Evolutionary conservation across 305 asterid genomes (phyloP).

Genomic region (Lippia alba): DNA sequence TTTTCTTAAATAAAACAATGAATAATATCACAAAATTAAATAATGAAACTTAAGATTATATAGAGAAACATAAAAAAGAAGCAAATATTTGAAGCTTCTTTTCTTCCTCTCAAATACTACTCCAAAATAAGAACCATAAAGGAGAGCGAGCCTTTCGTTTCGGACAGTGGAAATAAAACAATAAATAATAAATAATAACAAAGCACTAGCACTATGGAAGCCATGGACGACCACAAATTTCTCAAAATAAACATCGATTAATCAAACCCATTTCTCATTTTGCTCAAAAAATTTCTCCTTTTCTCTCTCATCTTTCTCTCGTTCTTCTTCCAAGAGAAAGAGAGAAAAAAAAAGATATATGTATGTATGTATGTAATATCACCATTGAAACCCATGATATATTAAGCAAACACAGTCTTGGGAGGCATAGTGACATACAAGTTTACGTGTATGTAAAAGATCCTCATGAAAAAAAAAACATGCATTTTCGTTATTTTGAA

Average conservation of each 20-base stretch:
- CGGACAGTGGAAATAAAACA: conserved; percentile 38
- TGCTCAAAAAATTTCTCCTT: neutral
- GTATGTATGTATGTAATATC: conserved; percentile 23
- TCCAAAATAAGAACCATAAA: conserved; percentile 34
- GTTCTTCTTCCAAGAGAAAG: conserved; percentile 38
- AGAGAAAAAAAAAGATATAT: conserved; percentile 13
- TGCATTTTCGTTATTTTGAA: conserved; percentile 17
- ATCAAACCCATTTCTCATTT: conserved; percentile 27
- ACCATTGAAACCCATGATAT: conserved; percentile 37
- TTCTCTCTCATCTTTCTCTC: conserved; percentile 29
- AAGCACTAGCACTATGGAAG: conserved; percentile 13
- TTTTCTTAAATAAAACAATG: no score
- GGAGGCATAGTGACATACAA: conserved; percentile 20
- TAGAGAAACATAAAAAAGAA: no score
- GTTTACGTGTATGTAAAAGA: conserved; percentile 20
- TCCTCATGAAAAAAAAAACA: conserved; percentile 9
- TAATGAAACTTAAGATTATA: no score
- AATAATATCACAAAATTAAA: no score
- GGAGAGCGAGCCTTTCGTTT: conserved; percentile 56
- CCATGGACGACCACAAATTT: conserved; percentile 38
- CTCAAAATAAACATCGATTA: conserved; percentile 24
- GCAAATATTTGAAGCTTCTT: neutral
- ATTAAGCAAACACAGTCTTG: conserved; percentile 29
- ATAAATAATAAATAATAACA: conserved; percentile 13
- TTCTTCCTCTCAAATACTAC: conserved; percentile 5